Percentiles rank a stretch among this genome's conserved stretches.
Evolutionary conservation across 2,329 filamentous ascomycete genomes (phyloP).

Genomic region (Neurospora crassa): DNA sequence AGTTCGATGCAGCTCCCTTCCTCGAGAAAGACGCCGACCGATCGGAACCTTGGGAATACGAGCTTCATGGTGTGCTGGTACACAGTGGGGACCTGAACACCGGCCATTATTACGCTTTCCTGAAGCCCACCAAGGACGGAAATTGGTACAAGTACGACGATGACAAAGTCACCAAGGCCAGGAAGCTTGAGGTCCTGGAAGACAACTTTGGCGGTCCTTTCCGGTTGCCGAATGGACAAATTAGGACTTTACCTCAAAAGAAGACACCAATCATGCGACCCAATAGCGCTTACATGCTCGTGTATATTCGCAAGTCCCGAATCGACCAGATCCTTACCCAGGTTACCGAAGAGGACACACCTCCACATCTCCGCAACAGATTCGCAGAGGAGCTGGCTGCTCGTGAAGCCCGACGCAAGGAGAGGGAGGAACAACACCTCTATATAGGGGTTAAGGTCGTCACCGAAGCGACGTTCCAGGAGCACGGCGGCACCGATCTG

Average conservation of each 20-base stretch:
- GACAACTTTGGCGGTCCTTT: conserved; percentile 96
- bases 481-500: conserved; percentile 78
- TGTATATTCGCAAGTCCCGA: conserved; percentile 83
- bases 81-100: conserved; percentile 96
- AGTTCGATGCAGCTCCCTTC: conserved; percentile 77
- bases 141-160: conserved; percentile 97
- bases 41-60: conserved; percentile 84
- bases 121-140: conserved; percentile 88
- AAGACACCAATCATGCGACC: conserved; percentile 52
- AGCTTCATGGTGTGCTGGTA: conserved; percentile 88
- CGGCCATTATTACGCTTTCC: conserved; percentile 94
- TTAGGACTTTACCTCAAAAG: conserved; percentile 41
- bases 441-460: conserved; percentile 81
- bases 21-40: conserved; percentile 77
- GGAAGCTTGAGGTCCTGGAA: conserved; percentile 81
- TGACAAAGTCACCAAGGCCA: conserved; percentile 91
- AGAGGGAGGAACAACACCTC: conserved; percentile 87
- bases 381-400: conserved; percentile 75
- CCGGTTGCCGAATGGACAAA: conserved; percentile 36
- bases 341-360: conserved; percentile 69
- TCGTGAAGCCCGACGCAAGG: conserved; percentile 69
- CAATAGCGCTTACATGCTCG: conserved; percentile 95
- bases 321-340: conserved; percentile 74
- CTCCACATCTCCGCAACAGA: conserved; percentile 67
- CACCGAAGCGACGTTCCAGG: conserved; percentile 69